Base-by-base conservation (phyloP, 202 grass and related monocot species). In the Carex sylvatica region DNA sequence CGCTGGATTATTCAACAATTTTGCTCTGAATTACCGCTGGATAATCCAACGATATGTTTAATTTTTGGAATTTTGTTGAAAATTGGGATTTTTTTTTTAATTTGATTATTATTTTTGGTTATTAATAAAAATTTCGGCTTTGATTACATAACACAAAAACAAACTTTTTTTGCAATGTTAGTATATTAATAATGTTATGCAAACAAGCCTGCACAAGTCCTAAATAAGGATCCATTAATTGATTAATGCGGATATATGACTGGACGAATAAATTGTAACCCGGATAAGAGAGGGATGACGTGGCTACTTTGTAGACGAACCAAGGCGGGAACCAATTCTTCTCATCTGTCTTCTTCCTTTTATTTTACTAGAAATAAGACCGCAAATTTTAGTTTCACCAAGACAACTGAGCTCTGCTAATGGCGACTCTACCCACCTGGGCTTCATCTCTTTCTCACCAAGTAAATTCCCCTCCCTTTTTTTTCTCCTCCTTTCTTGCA, bases 391-490 rank as follows among this genome's bases (percentile, higher is more conserved):
- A 18, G 16, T 44, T 46, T 55, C 13, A 75, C 47, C 44, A 26
- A 52, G 70, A 70, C 8, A 70, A 70, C 13, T 42, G 67, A 71
- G 24, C 18, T 24, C 9, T 73, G 6, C 59, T 46, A 89, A 97
- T 94, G 94, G 94, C 90, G 78, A 86, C 86, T 80, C 33, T 89
- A 36, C 88, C 83, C 64, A 83, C 74, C 69, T 69, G 86, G 83
- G 85, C 92, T 58, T 83, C 86, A 36, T 90, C 90, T 9, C 68
- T 90, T 61, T 90, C 90, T 55, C 93, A 92, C 79, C 92, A 91
- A 82, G 92, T 94, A 67, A 44, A 63, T 61, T 12, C 51, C 74
- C 67, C 14, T 78, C 4, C 54, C 12, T 80, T 49, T 10, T 72
- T 8, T 64, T 80, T 61, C 61, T 56, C 64, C 6, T 65, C n/a